Evolutionary conservation across 371 early-diverging fungal genomes (phyloP), one percentile per base, ranked within the genome.

Genomic region (Massospora cicadina): DNA sequence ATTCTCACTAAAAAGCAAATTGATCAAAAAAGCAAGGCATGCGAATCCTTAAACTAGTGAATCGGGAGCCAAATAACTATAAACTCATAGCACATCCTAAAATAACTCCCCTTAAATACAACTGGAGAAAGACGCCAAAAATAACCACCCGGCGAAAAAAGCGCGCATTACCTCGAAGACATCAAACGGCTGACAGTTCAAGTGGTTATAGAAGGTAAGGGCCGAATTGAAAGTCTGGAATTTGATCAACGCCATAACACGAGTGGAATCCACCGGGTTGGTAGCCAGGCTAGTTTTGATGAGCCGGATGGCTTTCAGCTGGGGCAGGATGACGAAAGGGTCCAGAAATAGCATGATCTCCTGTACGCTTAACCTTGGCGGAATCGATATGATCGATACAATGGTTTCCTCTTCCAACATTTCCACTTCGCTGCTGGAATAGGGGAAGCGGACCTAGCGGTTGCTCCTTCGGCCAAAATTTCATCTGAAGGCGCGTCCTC

Each of bases 121-220:
- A n/a, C n/a, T n/a, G n/a, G n/a, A n/a, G n/a, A n/a, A n/a, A n/a
- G n/a, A n/a, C n/a, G n/a, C n/a, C n/a, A n/a, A n/a, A n/a, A n/a
- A n/a, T n/a, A n/a, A n/a, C n/a, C n/a, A n/a, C n/a, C n/a, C n/a
- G n/a, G n/a, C n/a, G n/a, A n/a, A n/a, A n/a, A n/a, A n/a, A n/a
- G n/a, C n/a, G n/a, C n/a, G 12, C 63, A 62, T 62, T 68, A 79
- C 82, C 73, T 91, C 91, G 53, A 91, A 77, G 24, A 89, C 84
- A 66, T 82, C 88, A 68, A 89, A 94, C 3, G 81, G 76, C 68
- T 80, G 79, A 28, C 91, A 91, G 67, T 89, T 89, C 74, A 78
- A 95, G 53, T 83, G 77, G 12, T 69, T 68, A 64, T 85, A 81
- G 68, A 90, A 93, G 29, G 77, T 78, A 23, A 74, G 72, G 0